Evolutionary conservation across 768 basidiomycete species (phyloP), one percentile per base, ranked within the genome.

Genomic region (Russula abietina): DNA sequence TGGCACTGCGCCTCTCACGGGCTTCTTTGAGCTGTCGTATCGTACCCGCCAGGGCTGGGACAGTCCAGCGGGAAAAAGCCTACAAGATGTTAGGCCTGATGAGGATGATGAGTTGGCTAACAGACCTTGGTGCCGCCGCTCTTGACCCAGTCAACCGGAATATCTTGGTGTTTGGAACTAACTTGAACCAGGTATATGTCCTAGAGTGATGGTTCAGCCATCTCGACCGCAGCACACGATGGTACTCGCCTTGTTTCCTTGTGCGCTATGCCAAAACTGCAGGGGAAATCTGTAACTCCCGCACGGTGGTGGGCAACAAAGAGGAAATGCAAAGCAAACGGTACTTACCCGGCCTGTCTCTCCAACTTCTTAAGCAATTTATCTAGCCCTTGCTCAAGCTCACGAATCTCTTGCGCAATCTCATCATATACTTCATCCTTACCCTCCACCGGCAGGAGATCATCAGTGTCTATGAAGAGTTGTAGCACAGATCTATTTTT

Each of bases 101-200:
- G 19, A 59, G 57, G 12, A 22, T 39, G 11, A 10, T 39, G 28
- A n/a, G 41, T 33, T 22, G 28, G 16, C n/a, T 26, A 30, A 24
- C 59, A 26, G 58, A 90, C 93, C 80, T 97, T 95, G 0, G 91
- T 95, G 9, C 83, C 80, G 16, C 83, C 79, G 45, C 79, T 82
- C 74, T 95, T 93, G 14, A 81, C 83, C 95, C 96, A 98, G 61
- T 86, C 81, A 30, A 83, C 80, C 0, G 94, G 94, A n/a, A 91
- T 79, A 61, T 83, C 80, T 67, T 87, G 81, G 61, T 83, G 74
- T 2, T 73, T 74, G 1, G 80, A 76, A 22, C 85, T 78, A 11
- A 86, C 87, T 75, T 95, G 89, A 19, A 98, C 79, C 9, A 94
- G 82, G 72, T 93, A 96, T 38, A 97, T 94, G 71, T 98, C 95